These are phyloP conservation scores for Rhynchosporium graminicola DNA, from an alignment of 2,329 filamentous ascomycete genomes.

Conservation along the genomic window DNA sequence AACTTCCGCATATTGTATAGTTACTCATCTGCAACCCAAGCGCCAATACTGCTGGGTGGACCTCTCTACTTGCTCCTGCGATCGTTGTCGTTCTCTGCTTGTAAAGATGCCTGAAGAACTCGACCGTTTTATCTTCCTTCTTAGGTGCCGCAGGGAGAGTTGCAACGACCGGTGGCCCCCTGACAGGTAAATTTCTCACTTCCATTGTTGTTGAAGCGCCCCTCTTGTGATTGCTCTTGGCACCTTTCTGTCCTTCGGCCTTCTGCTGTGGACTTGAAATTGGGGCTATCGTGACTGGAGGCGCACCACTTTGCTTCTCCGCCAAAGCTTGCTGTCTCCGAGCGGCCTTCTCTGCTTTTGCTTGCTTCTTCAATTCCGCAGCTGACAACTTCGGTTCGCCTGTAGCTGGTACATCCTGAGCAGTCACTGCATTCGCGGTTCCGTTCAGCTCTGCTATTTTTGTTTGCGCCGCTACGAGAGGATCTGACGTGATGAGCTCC, in stretches of 20 bases:
- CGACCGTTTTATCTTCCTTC: conserved; percentile 66
- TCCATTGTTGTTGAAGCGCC: conserved; percentile 37
- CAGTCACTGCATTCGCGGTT: conserved; percentile 19
- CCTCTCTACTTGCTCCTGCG: conserved; percentile 64
- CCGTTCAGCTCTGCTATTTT: conserved; percentile 16
- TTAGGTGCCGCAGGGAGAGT: conserved; percentile 51
- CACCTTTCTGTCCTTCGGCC: conserved; percentile 37
- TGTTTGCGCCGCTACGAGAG: conserved; percentile 15
- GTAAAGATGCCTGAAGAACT: conserved; percentile 80
- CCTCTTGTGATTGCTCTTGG: conserved; percentile 45
- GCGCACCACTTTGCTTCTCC: conserved; percentile 42
- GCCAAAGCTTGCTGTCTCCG: conserved; percentile 72
- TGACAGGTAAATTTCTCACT: conserved; percentile 31
- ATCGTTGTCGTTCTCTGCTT: conserved; percentile 68
- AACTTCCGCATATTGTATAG: conserved; percentile 87
- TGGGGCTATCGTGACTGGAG: conserved; percentile 2
- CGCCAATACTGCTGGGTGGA: conserved; percentile 82
- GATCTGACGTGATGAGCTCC: conserved; percentile 20
- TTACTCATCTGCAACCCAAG: conserved; percentile 81
- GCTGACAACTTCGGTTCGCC: conserved; percentile 54
- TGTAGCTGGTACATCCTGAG: conserved; percentile 19
- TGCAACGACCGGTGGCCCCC: conserved; percentile 36
- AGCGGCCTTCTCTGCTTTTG: conserved; percentile 90
- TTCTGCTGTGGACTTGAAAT: conserved; percentile 64
- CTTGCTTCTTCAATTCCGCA: conserved; percentile 71